A percentile compares a stretch with the other conserved stretches of the same genome.
Conservation (phyloP, 2,329 filamentous ascomycete genomes). For the Penicillium brevicompactum region DNA sequence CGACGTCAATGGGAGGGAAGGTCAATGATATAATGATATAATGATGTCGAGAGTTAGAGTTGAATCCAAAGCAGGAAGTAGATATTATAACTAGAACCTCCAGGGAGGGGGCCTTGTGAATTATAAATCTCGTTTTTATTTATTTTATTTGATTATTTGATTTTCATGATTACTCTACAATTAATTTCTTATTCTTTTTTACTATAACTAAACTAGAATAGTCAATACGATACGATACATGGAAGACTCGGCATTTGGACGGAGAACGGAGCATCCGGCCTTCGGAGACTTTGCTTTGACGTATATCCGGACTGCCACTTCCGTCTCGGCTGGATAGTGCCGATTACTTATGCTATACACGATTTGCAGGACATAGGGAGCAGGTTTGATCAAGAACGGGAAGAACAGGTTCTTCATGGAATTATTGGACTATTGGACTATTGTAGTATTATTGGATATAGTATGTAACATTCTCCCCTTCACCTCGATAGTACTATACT, state of each 20-base stretch:
- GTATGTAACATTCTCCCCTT: too few species aligned
- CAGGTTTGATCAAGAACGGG: too few species aligned
- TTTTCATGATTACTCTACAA: background rate
- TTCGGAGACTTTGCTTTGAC: slow-evolving; percentile 22
- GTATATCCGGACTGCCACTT: slow-evolving; percentile 23
- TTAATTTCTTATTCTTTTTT: background rate
- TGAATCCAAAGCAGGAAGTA: background rate
- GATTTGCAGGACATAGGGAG: too few species aligned
- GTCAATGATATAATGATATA: slow-evolving; percentile 33
- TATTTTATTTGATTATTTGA: background rate
- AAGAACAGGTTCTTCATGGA: too few species aligned
- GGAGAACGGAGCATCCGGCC: slow-evolving; percentile 21
- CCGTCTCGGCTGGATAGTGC: slow-evolving; percentile 16
- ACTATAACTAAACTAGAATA: background rate
- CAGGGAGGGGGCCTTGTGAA: too few species aligned
- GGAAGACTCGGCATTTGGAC: slow-evolving; percentile 17
- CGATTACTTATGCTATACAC: background rate
- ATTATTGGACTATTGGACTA: too few species aligned
- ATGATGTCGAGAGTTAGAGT: slow-evolving; percentile 22
- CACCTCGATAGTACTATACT: too few species aligned
- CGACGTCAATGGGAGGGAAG: slow-evolving; percentile 24
- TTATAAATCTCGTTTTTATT: too few species aligned
- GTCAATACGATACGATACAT: too few species aligned
- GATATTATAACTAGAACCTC: background rate
- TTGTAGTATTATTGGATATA: too few species aligned